Evolutionary conservation across 106 monocot genomes (phyloP).

Genomic region (Dioscorea alata): DNA sequence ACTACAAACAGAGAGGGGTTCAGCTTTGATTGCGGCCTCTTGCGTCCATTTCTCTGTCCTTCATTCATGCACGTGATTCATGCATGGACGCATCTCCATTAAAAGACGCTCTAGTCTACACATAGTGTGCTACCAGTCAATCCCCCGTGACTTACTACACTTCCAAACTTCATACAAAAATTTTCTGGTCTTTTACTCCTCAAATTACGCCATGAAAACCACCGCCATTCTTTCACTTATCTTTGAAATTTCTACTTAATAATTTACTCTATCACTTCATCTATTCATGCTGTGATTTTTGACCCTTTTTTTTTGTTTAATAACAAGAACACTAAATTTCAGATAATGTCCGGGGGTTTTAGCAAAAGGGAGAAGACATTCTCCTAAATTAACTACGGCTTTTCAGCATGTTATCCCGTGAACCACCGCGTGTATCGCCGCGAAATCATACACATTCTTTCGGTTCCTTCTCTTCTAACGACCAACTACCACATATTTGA

Average conservation of each 20-base stretch:
- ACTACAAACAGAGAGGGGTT: no score
- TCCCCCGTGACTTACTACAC: slow-evolving; percentile 1
- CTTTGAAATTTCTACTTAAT: neutral
- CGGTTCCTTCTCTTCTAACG: slow-evolving; percentile 14
- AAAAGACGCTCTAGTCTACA: neutral
- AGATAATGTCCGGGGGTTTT: neutral
- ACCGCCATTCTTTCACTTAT: neutral
- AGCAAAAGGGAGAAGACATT: neutral
- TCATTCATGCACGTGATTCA: neutral
- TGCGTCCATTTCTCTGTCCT: no score
- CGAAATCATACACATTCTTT: neutral
- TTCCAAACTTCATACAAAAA: neutral
- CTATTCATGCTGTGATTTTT: no score
- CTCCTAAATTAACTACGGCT: slow-evolving; percentile 4
- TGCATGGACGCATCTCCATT: neutral
- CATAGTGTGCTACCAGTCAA: no score
- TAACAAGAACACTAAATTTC: neutral
- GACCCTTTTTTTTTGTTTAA: neutral
- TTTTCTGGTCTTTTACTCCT: neutral
- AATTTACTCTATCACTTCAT: neutral
- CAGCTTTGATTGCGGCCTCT: no score
- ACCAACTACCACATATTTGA: no score
- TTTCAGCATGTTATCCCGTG: slow-evolving; percentile 33
- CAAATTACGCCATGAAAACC: slow-evolving; percentile 1
- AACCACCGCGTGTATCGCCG: slow-evolving; percentile 1